Percentiles rank a stretch among this genome's conserved stretches.
These are phyloP conservation scores for Colletotrichum kahawae DNA, from an alignment of 2,329 filamentous ascomycete genomes.

Conservation along the genomic window DNA sequence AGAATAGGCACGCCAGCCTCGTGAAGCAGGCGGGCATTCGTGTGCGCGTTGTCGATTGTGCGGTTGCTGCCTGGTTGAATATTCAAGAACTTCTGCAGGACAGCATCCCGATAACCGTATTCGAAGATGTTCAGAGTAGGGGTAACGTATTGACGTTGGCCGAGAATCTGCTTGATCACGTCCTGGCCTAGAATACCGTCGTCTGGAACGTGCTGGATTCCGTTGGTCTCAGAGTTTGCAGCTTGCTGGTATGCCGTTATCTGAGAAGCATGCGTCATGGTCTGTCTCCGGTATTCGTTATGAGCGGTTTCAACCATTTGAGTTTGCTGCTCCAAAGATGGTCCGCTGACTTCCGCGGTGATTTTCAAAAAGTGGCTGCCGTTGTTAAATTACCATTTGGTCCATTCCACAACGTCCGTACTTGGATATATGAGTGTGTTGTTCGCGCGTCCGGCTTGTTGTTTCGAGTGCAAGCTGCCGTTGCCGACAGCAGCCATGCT, in stretches of 20 bases:
- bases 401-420: background rate
- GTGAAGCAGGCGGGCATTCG: background rate
- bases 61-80: background rate
- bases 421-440: background rate
- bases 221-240: background rate
- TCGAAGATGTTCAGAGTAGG: background rate
- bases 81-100: background rate
- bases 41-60: background rate
- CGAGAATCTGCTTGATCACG: background rate
- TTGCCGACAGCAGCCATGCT: background rate
- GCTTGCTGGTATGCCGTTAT: background rate
- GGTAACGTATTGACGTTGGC: background rate
- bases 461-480: background rate
- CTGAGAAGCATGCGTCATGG: background rate
- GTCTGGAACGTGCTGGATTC: background rate
- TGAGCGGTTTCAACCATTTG: background rate
- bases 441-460: background rate
- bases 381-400: background rate
- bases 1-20: background rate
- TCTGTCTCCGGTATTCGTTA: background rate
- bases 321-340: background rate
- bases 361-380: background rate
- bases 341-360: background rate
- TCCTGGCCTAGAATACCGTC: background rate
- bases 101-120: background rate